Percentiles rank a stretch among this genome's conserved stretches.
Conservation (phyloP, 345 rosid genomes). For the Salix suchowensis region DNA sequence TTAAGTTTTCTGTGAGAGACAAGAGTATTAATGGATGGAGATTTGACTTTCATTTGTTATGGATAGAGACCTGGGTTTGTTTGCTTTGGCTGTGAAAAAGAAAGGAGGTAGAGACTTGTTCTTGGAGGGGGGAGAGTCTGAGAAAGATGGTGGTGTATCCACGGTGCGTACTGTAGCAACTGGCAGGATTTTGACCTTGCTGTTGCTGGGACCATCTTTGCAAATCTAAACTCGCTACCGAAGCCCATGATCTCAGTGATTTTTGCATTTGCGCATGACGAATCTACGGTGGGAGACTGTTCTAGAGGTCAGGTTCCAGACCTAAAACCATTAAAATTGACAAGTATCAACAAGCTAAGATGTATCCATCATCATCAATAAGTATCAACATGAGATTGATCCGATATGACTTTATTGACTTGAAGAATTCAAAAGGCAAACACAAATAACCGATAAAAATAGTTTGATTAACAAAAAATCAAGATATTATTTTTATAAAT, state of each 20-base stretch:
- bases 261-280: neutral
- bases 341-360: neutral
- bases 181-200: conserved; percentile 5
- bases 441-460: too few relatives aligned
- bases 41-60: conserved; percentile 14
- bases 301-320: neutral
- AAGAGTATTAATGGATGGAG: neutral
- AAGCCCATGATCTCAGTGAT: neutral
- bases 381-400: too few relatives aligned
- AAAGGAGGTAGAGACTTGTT: neutral
- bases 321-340: neutral
- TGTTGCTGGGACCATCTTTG: conserved; percentile 4
- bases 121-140: neutral
- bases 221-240: neutral
- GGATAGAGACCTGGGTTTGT: conserved; percentile 23
- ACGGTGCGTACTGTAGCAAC: neutral
- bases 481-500: too few relatives aligned
- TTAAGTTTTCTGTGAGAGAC: conserved; percentile 11
- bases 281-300: neutral
- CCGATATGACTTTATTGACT: too few relatives aligned
- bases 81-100: conserved; percentile 14
- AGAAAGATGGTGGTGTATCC: neutral
- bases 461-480: too few relatives aligned
- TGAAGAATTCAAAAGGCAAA: too few relatives aligned
- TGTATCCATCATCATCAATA: neutral